These are phyloP conservation scores for Nakataea oryzae DNA, from an alignment of 2,329 filamentous ascomycete genomes.

Conservation along the genomic window DNA sequence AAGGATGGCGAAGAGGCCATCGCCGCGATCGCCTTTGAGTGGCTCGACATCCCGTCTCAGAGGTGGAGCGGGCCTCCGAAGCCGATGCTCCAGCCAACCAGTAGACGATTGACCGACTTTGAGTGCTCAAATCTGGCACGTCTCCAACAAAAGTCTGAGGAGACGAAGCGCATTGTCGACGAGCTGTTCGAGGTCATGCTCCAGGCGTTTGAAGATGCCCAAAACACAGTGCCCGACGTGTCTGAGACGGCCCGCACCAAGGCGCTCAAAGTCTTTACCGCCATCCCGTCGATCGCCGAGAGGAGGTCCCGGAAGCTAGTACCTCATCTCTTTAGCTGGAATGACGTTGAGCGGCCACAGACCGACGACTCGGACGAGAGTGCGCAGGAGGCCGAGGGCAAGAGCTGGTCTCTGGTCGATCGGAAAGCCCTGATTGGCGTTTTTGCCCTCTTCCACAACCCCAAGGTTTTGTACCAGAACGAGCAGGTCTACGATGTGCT, in stretches of 20 bases:
- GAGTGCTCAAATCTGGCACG: slow-evolving; percentile 68
- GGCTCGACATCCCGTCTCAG: slow-evolving; percentile 54
- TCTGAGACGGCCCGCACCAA: slow-evolving; percentile 57
- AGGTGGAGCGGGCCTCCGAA: slow-evolving; percentile 34
- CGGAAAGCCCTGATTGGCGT: slow-evolving; percentile 74
- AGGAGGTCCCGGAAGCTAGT: slow-evolving; percentile 77
- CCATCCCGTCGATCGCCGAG: slow-evolving; percentile 68
- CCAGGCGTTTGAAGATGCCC: slow-evolving; percentile 52
- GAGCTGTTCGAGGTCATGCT: slow-evolving; percentile 49
- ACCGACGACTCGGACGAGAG: slow-evolving; percentile 27
- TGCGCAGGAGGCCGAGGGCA: slow-evolving; percentile 30
- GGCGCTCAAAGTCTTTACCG: slow-evolving; percentile 67
- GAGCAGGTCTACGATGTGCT: slow-evolving; percentile 67
- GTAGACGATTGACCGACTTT: slow-evolving; percentile 56
- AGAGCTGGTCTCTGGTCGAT: slow-evolving; percentile 62
- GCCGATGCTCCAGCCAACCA: slow-evolving; percentile 11
- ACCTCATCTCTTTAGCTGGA: slow-evolving; percentile 78
- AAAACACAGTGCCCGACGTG: slow-evolving; percentile 39
- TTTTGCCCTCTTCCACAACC: slow-evolving; percentile 79
- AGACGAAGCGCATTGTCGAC: slow-evolving; percentile 40
- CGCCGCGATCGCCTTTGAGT: slow-evolving; percentile 63
- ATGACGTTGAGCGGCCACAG: slow-evolving; percentile 10
- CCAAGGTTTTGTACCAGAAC: slow-evolving; percentile 69
- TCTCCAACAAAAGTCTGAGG: slow-evolving; percentile 40
- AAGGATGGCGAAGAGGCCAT: slow-evolving; percentile 65